Conservation (phyloP, 1,284 basidiomycete genomes). For the Fomitopsis palustris region DNA sequence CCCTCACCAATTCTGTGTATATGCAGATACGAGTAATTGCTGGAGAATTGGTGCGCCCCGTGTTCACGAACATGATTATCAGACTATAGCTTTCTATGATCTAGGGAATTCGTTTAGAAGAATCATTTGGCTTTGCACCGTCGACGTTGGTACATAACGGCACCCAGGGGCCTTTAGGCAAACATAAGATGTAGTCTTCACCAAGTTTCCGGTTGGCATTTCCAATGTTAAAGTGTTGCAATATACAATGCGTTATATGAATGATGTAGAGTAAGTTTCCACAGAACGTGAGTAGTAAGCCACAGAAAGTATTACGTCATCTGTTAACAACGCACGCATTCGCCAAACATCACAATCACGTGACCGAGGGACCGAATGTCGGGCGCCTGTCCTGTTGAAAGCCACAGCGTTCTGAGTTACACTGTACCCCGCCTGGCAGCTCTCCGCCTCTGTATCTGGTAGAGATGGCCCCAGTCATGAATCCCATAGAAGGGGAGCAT, state of each 20-base stretch:
- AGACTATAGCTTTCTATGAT: conserved; percentile 15
- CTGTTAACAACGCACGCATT: conserved; percentile 20
- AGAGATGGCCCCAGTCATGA: background rate
- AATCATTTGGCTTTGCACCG: conserved; percentile 79
- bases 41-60: conserved; percentile 62
- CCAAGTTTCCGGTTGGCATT: background rate
- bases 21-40: conserved; percentile 72
- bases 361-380: background rate
- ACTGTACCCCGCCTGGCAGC: background rate
- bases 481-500: background rate
- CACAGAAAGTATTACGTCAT: conserved; percentile 6
- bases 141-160: conserved; percentile 64
- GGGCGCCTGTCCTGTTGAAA: background rate
- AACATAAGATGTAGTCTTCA: conserved; percentile 33
- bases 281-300: background rate
- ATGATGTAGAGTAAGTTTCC: background rate
- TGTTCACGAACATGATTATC: conserved; percentile 2
- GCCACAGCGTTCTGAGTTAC: background rate
- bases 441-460: background rate
- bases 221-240: too few relatives aligned
- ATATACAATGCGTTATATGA: too few relatives aligned
- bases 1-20: background rate
- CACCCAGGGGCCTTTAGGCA: conserved; percentile 37
- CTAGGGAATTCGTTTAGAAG: conserved; percentile 61
- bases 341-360: conserved; percentile 18